Conservation (phyloP, 768 basidiomycete species). For the Xerocomellus intermedius region DNA sequence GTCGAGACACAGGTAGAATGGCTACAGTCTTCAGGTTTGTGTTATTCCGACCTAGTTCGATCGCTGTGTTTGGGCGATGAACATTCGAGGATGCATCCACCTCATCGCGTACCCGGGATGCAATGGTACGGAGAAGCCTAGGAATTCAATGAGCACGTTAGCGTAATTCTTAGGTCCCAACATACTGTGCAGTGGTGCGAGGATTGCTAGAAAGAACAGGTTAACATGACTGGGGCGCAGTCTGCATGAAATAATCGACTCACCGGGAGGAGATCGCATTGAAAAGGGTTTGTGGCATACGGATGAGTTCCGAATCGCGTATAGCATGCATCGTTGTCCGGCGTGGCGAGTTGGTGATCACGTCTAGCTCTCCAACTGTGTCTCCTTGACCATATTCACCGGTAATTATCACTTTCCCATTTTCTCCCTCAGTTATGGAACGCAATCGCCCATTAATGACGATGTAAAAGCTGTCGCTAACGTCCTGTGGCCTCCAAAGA, state of each 20-base stretch:
- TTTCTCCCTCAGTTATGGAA: constrained; percentile 78
- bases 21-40: constrained; percentile 93
- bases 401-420: constrained; percentile 74
- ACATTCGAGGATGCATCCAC: constrained; percentile 59
- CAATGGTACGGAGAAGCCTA: constrained; percentile 84
- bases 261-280: constrained; percentile 92
- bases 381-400: constrained; percentile 98
- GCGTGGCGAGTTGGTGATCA: constrained; percentile 87
- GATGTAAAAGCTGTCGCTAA: constrained; percentile 95
- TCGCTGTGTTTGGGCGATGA: constrained; percentile 49
- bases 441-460: constrained; percentile 96
- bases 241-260: constrained; percentile 11
- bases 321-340: constrained; percentile 95
- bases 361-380: constrained; percentile 95
- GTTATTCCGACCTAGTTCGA: constrained; percentile 75
- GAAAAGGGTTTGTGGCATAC: constrained; percentile 97
- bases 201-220: constrained; percentile 55
- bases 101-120: constrained; percentile 85
- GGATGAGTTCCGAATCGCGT: constrained; percentile 93
- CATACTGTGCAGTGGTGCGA: constrained; percentile 80
- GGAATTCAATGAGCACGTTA: background rate
- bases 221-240: background rate
- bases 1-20: constrained; percentile 81
- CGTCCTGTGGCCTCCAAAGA: constrained; percentile 87
- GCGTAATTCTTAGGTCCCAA: background rate